Percentiles rank a stretch among this genome's conserved stretches.
Evolutionary conservation across 495 filamentous ascomycete genomes (phyloP).

Genomic region (Penicillium simplicissimum): DNA sequence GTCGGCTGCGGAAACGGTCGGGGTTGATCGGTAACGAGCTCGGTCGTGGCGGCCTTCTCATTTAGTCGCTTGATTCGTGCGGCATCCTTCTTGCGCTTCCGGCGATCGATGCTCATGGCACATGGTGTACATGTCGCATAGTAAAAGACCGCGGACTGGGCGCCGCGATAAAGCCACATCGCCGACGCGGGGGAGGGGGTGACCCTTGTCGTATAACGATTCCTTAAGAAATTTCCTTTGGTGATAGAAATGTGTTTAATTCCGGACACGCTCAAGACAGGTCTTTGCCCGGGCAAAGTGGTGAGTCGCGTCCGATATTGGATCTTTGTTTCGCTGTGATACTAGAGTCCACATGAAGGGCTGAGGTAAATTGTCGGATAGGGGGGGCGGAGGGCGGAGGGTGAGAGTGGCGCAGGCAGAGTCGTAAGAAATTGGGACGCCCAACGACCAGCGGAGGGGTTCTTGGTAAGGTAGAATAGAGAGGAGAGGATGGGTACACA

Average conservation of each 20-base stretch:
- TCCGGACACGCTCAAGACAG: constrained; percentile 24
- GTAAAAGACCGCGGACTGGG: constrained; percentile 85
- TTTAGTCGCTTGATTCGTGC: constrained; percentile 60
- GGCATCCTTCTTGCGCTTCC: constrained; percentile 66
- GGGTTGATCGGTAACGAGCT: constrained; percentile 62
- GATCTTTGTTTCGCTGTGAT: constrained; percentile 29
- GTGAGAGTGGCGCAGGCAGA: constrained; percentile 10
- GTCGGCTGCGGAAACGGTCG: constrained; percentile 75
- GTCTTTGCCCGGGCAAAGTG: constrained; percentile 29
- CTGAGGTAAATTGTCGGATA: constrained; percentile 25
- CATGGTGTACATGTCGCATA: constrained; percentile 83
- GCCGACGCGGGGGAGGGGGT: constrained; percentile 19
- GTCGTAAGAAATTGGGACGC: constrained; percentile 25
- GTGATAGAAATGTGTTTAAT: neutral
- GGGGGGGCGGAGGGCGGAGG: constrained; percentile 19
- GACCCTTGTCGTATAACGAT: neutral
- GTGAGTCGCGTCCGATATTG: constrained; percentile 27
- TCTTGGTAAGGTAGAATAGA: constrained; percentile 6
- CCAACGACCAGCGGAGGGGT: constrained; percentile 39
- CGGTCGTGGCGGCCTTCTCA: constrained; percentile 40
- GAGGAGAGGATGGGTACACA: constrained; percentile 7
- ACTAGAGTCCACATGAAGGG: constrained; percentile 46
- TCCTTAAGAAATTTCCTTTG: neutral
- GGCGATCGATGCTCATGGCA: constrained; percentile 59
- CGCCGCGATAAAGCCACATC: constrained; percentile 58